Percentiles rank a stretch among this genome's conserved stretches.
These are phyloP conservation scores for Trichoderma parareesei DNA, from an alignment of 495 filamentous ascomycete genomes.

Conservation along the genomic window DNA sequence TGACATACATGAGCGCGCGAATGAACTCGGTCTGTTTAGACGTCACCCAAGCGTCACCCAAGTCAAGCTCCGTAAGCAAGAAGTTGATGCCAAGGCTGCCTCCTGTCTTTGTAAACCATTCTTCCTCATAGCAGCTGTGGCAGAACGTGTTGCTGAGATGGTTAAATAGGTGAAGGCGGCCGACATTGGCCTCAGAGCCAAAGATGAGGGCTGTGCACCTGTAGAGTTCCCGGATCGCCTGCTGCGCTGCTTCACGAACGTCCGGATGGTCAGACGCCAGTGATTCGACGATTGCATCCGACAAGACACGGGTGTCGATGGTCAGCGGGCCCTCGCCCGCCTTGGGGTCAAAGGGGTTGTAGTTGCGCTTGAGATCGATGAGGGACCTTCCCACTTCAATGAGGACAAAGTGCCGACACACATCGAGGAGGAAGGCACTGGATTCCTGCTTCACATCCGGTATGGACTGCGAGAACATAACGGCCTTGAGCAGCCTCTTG, in stretches of 20 bases:
- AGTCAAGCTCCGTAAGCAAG: conserved; percentile 66
- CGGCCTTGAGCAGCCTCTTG: conserved; percentile 80
- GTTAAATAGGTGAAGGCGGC: conserved; percentile 70
- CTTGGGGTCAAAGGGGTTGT: conserved; percentile 69
- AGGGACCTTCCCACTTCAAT: conserved; percentile 81
- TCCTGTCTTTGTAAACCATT: conserved; percentile 95
- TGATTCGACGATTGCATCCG: conserved; percentile 79
- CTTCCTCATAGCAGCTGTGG: conserved; percentile 91
- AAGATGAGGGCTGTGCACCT: conserved; percentile 75
- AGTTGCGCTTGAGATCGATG: conserved; percentile 61
- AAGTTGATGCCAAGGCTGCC: conserved; percentile 84
- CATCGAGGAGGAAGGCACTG: conserved; percentile 60
- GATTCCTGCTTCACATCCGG: conserved; percentile 70
- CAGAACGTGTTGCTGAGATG: conserved; percentile 74
- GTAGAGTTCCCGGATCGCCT: conserved; percentile 65
- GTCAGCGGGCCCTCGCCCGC: conserved; percentile 79
- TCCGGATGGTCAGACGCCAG: conserved; percentile 71
- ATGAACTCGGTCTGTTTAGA: conserved; percentile 76
- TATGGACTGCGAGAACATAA: conserved; percentile 77
- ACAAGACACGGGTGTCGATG: conserved; percentile 76
- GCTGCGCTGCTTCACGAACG: conserved; percentile 78
- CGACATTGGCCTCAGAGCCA: conserved; percentile 59
- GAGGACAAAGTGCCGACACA: conserved; percentile 83
- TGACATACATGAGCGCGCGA: conserved; percentile 81
- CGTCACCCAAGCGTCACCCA: conserved; percentile 77